phyloP scores from a whole-genome alignment of 257 asterid species.

The Mitragyna speciosa region DNA sequence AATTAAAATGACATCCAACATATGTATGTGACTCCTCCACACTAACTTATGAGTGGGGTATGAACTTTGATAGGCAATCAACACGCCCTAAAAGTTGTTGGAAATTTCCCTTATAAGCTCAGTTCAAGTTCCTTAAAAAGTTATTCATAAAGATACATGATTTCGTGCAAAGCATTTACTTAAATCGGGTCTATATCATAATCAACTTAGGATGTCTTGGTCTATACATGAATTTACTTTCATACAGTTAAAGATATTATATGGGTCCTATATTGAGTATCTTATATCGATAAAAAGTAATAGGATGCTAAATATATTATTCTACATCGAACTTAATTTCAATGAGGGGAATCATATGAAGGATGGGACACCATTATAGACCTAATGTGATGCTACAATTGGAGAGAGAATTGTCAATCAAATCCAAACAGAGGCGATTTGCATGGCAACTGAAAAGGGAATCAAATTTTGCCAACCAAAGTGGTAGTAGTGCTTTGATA shows the following conservation, averaged over 20 bases:
- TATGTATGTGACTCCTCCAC: constrained; percentile 4
- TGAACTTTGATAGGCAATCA: constrained; percentile 20
- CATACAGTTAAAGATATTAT: constrained; percentile 17
- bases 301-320: constrained; percentile 7
- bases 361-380: constrained; percentile 31
- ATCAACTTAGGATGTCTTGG: not conserved
- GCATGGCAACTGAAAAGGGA: constrained; percentile 22
- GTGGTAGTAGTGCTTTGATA: constrained; percentile 31
- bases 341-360: constrained; percentile 2
- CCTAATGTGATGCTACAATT: constrained; percentile 7
- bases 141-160: not conserved
- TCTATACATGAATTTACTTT: not conserved
- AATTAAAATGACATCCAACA: constrained; percentile 18
- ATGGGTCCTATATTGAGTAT: constrained; percentile 24
- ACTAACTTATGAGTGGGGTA: constrained; percentile 19
- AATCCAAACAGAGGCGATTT: constrained; percentile 27
- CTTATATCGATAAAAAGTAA: constrained; percentile 18
- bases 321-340: not conserved
- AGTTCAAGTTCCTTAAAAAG: constrained; percentile 12
- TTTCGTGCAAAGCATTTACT: not conserved
- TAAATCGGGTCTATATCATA: not conserved
- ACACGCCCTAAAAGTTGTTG: constrained; percentile 17
- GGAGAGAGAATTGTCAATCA: constrained; percentile 28
- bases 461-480: constrained; percentile 34
- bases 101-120: constrained; percentile 15